Conservation (phyloP, 352 stramenopile genomes). For the Globisporangium emineosum region DNA sequence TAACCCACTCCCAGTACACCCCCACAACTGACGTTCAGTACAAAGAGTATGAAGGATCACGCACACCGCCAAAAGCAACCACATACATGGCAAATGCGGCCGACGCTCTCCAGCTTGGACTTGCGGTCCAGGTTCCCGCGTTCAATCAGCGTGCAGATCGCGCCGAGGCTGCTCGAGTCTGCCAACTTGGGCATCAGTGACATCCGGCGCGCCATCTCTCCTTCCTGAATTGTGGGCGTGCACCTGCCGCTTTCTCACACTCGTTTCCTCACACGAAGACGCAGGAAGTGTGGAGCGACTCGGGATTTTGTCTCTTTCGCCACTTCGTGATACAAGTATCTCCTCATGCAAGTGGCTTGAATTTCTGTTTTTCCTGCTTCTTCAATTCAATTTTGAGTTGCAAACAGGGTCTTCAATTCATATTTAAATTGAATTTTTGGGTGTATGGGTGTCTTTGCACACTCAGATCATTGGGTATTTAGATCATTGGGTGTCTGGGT, state of each 20-base stretch:
- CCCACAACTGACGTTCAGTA: neutral
- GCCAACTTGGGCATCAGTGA: conserved; percentile 16
- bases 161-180: conserved; percentile 45
- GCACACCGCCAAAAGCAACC: neutral
- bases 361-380: too few species aligned
- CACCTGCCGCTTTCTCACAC: neutral
- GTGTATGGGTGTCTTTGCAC: neutral
- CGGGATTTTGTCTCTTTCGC: neutral
- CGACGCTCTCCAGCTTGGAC: conserved; percentile 85
- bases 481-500: too few species aligned
- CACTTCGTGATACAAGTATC: neutral
- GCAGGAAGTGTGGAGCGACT: neutral
- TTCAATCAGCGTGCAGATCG: conserved; percentile 84
- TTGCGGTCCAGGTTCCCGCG: conserved; percentile 80
- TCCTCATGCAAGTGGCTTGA: too few species aligned
- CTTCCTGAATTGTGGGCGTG: neutral
- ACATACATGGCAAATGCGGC: conserved; percentile 76
- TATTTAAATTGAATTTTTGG: too few species aligned
- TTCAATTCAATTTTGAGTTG: conserved; percentile 14
- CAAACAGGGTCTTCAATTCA: neutral
- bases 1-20: too few species aligned
- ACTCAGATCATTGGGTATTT: too few species aligned
- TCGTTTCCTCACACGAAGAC: neutral
- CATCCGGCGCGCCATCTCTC: conserved; percentile 18
- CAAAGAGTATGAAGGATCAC: neutral